Evolutionary conservation across 1,284 basidiomycete species (phyloP), one percentile per base, ranked within the genome.

Genomic region (Phaffia rhodozyma): DNA sequence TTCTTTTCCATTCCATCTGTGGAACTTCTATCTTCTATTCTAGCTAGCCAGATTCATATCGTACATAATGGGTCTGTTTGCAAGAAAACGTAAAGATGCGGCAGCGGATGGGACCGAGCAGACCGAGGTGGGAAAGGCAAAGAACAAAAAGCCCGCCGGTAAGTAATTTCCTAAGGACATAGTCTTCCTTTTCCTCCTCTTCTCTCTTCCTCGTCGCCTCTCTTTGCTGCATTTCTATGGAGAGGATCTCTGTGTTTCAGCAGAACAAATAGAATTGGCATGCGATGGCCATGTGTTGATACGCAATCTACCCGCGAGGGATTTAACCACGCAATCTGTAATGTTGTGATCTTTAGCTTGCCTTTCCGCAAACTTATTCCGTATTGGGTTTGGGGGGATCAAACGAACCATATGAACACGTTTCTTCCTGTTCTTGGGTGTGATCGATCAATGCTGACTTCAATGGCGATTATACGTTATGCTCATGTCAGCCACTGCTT

Each of bases 101-200:
- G 70, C 69, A 30, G 70, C 71, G 50, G 70, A 66, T 38, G 71
- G 71, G 32, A 58, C 59, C 11, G 71, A 73, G 32, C 69, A 59
- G 4, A 62, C 66, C 5, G 72, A 74, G 20, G 69, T 73, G 38
- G 85, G 86, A 76, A 88, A 90, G 78, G 87, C 91, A 66, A 86
- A 83, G 73, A 91, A 88, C 82, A 83, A 84, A 74, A 79, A 87
- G 62, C 91, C 91, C 66, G 91, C 91, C 55, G 94, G 91, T 91
- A 70, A 72, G 88, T 16, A 16, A 16, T 43, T 16, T 43, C 16
- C 13, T 16, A 43, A 16, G 7, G 13, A 11, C 38, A n/a, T n/a
- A n/a, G n/a, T n/a, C n/a, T n/a, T n/a, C n/a, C n/a, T 43, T 43
- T 43, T 43, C 38, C 38, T 16, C 13, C 13, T 7, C 38, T 16